Conservation (phyloP, 2,329 filamentous ascomycete species). For the Phyllosticta citribraziliensis region DNA sequence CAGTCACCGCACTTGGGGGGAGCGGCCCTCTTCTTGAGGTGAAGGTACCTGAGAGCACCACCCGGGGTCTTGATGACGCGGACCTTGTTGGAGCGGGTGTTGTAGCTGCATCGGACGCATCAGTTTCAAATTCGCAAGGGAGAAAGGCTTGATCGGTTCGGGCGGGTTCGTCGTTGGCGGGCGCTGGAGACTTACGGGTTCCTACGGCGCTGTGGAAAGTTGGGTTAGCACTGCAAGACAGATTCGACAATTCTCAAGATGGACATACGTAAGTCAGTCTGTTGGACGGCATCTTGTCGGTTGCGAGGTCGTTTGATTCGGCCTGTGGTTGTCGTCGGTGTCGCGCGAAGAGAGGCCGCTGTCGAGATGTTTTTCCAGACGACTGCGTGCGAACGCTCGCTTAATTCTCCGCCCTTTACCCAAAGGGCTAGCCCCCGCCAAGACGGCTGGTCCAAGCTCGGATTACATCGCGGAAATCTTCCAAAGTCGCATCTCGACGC, state of each 20-base stretch:
- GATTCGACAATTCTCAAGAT: not conserved
- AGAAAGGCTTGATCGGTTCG: not conserved
- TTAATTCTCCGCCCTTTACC: not conserved
- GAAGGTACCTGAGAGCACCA: constrained; percentile 87
- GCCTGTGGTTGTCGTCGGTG: constrained; percentile 9
- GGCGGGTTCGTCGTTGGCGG: not conserved
- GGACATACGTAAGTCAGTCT: constrained; percentile 48
- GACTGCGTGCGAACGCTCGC: constrained; percentile 1
- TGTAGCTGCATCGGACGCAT: constrained; percentile 58
- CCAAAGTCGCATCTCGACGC: constrained; percentile 1
- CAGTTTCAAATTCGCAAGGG: constrained; percentile 4
- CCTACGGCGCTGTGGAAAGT: constrained; percentile 40
- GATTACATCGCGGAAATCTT: not conserved
- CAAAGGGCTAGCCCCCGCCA: not conserved
- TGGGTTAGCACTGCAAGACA: not conserved
- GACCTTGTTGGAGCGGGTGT: constrained; percentile 96
- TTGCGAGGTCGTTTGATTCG: not conserved
- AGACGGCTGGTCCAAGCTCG: not conserved
- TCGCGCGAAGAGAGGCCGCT: not conserved
- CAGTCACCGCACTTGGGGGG: constrained; percentile 92
- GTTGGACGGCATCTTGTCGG: constrained; percentile 42
- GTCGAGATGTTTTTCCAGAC: not conserved
- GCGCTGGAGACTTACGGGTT: constrained; percentile 33
- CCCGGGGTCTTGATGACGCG: constrained; percentile 88
- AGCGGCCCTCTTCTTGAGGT: constrained; percentile 99